Evolutionary conservation across 768 basidiomycete species (phyloP).

Genomic region (Megacollybia marginata): DNA sequence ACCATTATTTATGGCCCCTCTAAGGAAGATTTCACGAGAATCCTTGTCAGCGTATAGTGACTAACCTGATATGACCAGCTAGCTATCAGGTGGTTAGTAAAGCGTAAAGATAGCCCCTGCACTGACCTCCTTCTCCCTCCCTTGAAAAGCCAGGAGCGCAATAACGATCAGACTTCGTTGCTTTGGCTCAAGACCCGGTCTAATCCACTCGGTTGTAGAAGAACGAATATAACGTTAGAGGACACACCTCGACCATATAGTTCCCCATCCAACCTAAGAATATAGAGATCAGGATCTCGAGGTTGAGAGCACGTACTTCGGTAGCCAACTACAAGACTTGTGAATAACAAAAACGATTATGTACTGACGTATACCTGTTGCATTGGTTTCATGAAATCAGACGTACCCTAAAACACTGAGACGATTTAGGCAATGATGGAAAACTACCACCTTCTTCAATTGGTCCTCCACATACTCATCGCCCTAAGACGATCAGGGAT

Average conservation of each 20-base stretch:
- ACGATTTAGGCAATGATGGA: background rate
- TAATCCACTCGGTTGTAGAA: too few species aligned
- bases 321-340: constrained; percentile 23
- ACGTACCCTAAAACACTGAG: constrained; percentile 19
- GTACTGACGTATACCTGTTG: constrained; percentile 23
- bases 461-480: constrained; percentile 36
- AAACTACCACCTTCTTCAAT: constrained; percentile 22
- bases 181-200: constrained; percentile 37
- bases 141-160: constrained; percentile 34
- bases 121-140: constrained; percentile 34
- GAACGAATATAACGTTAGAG: too few species aligned
- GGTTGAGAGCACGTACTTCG: constrained; percentile 14
- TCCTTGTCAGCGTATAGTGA: background rate
- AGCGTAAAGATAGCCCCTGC: background rate
- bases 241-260: constrained; percentile 29
- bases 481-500: constrained; percentile 19
- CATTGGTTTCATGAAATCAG: constrained; percentile 41
- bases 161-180: constrained; percentile 39
- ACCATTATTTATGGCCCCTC: constrained; percentile 38
- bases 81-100: constrained; percentile 16
- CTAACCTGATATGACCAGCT: constrained; percentile 28
- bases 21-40: constrained; percentile 5
- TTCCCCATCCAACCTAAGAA: constrained; percentile 29
- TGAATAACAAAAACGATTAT: background rate
- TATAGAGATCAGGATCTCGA: too few species aligned